Evolutionary conservation across 2,329 filamentous ascomycete species (phyloP).

Genomic region (Malbranchea zuffiana): DNA sequence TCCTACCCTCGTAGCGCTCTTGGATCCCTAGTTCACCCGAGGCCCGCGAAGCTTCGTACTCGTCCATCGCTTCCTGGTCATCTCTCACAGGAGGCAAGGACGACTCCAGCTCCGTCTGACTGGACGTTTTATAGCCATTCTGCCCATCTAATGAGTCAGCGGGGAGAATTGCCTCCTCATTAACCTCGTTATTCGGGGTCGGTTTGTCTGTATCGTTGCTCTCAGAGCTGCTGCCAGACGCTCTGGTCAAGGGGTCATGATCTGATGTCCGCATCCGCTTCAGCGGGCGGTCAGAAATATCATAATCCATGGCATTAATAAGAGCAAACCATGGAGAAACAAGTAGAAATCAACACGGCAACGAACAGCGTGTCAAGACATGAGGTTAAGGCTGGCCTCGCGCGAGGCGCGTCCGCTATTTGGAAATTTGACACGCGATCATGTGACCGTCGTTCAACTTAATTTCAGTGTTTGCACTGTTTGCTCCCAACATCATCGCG

Average conservation of each 20-base stretch:
- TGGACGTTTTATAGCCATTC: constrained; percentile 19
- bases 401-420: constrained; percentile 17
- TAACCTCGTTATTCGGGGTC: no score
- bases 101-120: constrained; percentile 57
- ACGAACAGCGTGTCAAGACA: no score
- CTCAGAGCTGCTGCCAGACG: no score
- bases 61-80: constrained; percentile 61
- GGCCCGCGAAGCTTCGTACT: constrained; percentile 62
- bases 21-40: constrained; percentile 35
- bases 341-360: no score
- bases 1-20: constrained; percentile 33
- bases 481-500: constrained; percentile 11
- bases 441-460: constrained; percentile 1
- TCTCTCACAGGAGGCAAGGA: constrained; percentile 57
- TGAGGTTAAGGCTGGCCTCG: no score
- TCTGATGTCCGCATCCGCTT: no score
- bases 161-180: no score
- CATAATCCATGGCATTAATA: no score
- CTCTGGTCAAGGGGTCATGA: no score
- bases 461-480: constrained; percentile 13
- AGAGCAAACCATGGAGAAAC: no score
- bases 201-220: no score
- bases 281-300: no score
- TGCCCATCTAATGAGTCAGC: constrained; percentile 1
- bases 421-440: constrained; percentile 3